phyloP scores from a whole-genome alignment of 129 eudicot species.

The Flaveria linearis region DNA sequence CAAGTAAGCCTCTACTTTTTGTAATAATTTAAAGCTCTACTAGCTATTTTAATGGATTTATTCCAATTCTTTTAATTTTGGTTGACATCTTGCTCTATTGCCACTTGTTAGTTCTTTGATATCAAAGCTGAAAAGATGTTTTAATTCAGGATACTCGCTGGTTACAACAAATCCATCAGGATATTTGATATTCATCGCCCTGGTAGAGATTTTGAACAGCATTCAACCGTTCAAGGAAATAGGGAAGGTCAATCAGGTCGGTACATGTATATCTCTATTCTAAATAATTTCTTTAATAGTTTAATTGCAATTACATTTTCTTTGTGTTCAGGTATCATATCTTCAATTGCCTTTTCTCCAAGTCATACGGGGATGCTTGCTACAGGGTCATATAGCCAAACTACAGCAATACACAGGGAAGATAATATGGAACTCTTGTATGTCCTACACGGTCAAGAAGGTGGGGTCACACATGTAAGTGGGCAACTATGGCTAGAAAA shows the following conservation, averaged over 20 bases:
- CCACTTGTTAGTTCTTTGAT: not conserved
- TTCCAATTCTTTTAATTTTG: slow-evolving; percentile 1
- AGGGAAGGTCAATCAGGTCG: slow-evolving; percentile 96
- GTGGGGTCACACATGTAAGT: slow-evolving; percentile 99
- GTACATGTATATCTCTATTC: not conserved
- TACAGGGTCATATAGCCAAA: slow-evolving; percentile 87
- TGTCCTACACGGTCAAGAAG: slow-evolving; percentile 96
- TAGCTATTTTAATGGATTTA: not conserved
- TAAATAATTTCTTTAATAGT: not conserved
- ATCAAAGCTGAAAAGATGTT: slow-evolving; percentile 3
- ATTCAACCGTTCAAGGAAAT: slow-evolving; percentile 73
- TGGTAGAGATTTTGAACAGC: slow-evolving; percentile 86
- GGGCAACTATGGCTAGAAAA: not conserved
- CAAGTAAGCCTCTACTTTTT: slow-evolving; percentile 49
- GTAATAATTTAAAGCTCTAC: not conserved
- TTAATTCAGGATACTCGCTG: slow-evolving; percentile 80
- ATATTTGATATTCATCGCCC: slow-evolving; percentile 93
- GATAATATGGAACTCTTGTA: slow-evolving; percentile 92
- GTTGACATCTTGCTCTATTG: slow-evolving; percentile 21
- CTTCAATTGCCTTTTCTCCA: slow-evolving; percentile 90
- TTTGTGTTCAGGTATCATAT: slow-evolving; percentile 68
- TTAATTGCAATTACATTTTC: not conserved
- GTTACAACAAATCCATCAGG: slow-evolving; percentile 83
- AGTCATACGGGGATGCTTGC: slow-evolving; percentile 82
- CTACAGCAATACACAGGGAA: slow-evolving; percentile 84